A percentile compares a stretch with the other conserved stretches of the same genome.
Conservation (phyloP, 2,329 filamentous ascomycete genomes). For the Aspergillus brasiliensis region DNA sequence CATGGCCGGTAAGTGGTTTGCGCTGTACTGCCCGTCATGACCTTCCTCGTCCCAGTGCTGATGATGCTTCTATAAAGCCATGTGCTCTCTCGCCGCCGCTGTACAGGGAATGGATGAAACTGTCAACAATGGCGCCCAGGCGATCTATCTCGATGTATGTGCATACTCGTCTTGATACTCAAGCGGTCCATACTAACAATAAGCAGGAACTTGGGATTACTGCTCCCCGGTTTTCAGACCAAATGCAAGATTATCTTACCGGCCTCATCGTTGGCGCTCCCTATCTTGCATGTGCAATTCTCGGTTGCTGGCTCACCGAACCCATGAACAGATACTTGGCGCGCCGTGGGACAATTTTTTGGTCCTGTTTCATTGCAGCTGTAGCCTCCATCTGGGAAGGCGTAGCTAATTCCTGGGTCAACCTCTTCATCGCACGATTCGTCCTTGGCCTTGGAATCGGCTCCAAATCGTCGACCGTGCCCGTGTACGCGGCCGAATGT, state of each 20-base stretch:
- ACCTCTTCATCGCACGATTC: constrained; percentile 46
- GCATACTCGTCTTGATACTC: neutral
- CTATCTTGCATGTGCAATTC: constrained; percentile 47
- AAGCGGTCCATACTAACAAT: neutral
- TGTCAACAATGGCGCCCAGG: constrained; percentile 51
- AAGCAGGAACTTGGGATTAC: constrained; percentile 14
- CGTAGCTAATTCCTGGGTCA: constrained; percentile 46
- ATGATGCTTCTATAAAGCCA: constrained; percentile 26
- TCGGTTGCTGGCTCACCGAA: constrained; percentile 54
- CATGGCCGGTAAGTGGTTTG: constrained; percentile 36
- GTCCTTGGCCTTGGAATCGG: constrained; percentile 48
- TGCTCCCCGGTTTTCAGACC: constrained; percentile 6
- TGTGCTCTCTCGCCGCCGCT: constrained; percentile 57
- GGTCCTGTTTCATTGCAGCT: constrained; percentile 45
- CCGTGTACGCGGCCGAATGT: constrained; percentile 52
- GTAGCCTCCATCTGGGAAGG: constrained; percentile 48
- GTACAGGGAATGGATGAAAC: constrained; percentile 59
- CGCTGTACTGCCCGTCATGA: neutral
- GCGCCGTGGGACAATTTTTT: constrained; percentile 50
- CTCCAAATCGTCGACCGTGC: constrained; percentile 48
- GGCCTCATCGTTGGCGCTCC: constrained; percentile 50
- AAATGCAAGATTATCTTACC: constrained; percentile 37
- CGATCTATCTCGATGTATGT: constrained; percentile 35
- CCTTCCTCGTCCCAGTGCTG: neutral
- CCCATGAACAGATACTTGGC: constrained; percentile 49